These are phyloP conservation scores for Penicillium sp. DNA, from an alignment of 2,329 filamentous ascomycete genomes.

Conservation along the genomic window DNA sequence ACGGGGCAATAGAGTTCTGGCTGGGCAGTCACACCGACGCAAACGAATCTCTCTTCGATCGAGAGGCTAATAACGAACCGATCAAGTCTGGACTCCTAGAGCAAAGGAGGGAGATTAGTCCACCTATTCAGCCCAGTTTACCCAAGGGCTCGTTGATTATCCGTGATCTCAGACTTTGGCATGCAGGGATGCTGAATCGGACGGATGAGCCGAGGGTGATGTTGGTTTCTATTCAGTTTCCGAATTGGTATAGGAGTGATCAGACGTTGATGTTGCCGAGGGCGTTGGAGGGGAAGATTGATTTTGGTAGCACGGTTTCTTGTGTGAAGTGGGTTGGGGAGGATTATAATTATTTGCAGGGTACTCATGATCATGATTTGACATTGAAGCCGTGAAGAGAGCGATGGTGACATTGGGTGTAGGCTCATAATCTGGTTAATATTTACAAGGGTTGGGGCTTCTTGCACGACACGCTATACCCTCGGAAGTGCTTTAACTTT, in stretches of 20 bases:
- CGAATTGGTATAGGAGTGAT: constrained; percentile 45
- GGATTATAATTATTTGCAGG: constrained; percentile 47
- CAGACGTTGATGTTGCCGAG: constrained; percentile 42
- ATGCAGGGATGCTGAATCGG: constrained; percentile 58
- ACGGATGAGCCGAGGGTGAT: constrained; percentile 53
- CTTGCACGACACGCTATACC: too few species aligned
- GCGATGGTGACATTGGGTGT: background rate
- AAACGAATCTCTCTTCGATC: constrained; percentile 33
- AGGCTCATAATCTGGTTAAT: background rate
- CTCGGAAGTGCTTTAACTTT: too few species aligned
- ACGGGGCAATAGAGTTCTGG: constrained; percentile 60
- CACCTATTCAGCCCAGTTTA: constrained; percentile 49
- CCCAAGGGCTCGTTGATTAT: constrained; percentile 55
- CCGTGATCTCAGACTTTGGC: constrained; percentile 57
- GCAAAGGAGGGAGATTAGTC: constrained; percentile 38
- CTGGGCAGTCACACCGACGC: constrained; percentile 55
- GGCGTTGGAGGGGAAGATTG: constrained; percentile 37
- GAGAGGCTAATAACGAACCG: constrained; percentile 28
- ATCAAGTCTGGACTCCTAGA: constrained; percentile 44
- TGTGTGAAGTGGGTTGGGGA: constrained; percentile 47
- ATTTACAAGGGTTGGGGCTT: too few species aligned
- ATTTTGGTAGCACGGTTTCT: constrained; percentile 44
- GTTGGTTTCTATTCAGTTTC: constrained; percentile 50
- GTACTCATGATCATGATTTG: constrained; percentile 46
- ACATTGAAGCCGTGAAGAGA: constrained; percentile 22